Evolutionary conservation across 805 yeast species (phyloP).

Genomic region (Kodamaea leandrae): DNA sequence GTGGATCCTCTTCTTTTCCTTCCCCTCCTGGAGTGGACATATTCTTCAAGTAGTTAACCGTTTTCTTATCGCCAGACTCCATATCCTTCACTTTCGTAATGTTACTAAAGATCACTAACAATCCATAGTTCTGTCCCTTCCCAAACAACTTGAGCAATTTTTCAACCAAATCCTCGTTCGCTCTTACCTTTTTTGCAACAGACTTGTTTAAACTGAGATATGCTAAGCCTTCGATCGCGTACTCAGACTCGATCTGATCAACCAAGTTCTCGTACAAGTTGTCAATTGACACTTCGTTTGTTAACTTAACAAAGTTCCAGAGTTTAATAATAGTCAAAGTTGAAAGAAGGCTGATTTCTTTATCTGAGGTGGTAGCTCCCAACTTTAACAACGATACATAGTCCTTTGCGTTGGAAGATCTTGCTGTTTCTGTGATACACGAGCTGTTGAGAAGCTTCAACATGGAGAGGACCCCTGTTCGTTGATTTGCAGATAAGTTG

Average conservation of each 20-base stretch:
- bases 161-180: slow-evolving; percentile 30
- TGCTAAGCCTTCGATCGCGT: slow-evolving; percentile 47
- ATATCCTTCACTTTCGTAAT: slow-evolving; percentile 32
- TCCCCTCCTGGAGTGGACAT: slow-evolving; percentile 31
- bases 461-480: slow-evolving; percentile 10
- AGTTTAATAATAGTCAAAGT: slow-evolving; percentile 52
- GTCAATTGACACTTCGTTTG: slow-evolving; percentile 9
- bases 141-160: slow-evolving; percentile 15
- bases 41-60: slow-evolving; percentile 36
- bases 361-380: slow-evolving; percentile 23
- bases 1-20: slow-evolving; percentile 18
- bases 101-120: slow-evolving; percentile 40
- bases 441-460: slow-evolving; percentile 29
- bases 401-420: slow-evolving; percentile 45
- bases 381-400: slow-evolving; percentile 42
- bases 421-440: slow-evolving; percentile 50
- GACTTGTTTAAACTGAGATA: slow-evolving; percentile 40
- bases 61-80: slow-evolving; percentile 27
- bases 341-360: slow-evolving; percentile 32
- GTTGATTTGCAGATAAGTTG: slow-evolving; percentile 3
- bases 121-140: slow-evolving; percentile 32
- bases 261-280: slow-evolving; percentile 3
- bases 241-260: slow-evolving; percentile 2
- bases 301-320: slow-evolving; percentile 49
- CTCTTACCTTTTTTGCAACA: slow-evolving; percentile 33